Base-by-base conservation (phyloP, 129 eudicot genomes). In the Saposhnikovia divaricata region DNA sequence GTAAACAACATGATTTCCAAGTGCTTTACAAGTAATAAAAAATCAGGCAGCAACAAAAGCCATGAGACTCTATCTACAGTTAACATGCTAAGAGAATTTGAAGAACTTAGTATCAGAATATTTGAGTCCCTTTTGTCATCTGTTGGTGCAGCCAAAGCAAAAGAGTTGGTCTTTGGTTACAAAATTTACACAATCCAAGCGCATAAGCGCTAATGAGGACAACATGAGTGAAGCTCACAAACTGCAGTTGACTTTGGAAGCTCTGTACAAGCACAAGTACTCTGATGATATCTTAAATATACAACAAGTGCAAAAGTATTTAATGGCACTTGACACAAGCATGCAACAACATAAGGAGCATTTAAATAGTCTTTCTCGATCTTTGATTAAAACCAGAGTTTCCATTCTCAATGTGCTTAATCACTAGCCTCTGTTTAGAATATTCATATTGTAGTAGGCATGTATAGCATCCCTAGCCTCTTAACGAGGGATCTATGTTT, bases 261-360 rank as follows among this genome's bases (percentile, higher is more conserved):
- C 76, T 72, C 76, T 72, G 40, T 39, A 40, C 76, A 72, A 72
- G 50, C 76, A 72, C 76, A 72, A 40, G 48, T 31, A 40, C 50
- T 19, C 16, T 21, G 76, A 72, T 21, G 76, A 72, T 72, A 72
- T 72, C 47, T 40, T 72, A 50, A 72, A 12, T 8, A 40, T 72
- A 9, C 76, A 72, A 72, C 48, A 40, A 40, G 31, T 19, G 28
- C 76, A 72, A 34, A 72, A 40, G 31, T 18, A 31, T 39, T 40
- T 40, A 16, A 21, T 40, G 18, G 27, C 12, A 72, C 25, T 72
- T 1, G 76, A 72, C 76, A 72, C 9, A 31, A 40, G 45, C 27
- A 72, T 72, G 76, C 76, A 40, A 9, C 28, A 40, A 40, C 19
- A 34, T 40, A 34, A 38, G 50, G 76, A 72, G 34, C 4, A 40